phyloP scores from a whole-genome alignment of 352 stramenopile genomes.

The Phytophthora cryptogea region DNA sequence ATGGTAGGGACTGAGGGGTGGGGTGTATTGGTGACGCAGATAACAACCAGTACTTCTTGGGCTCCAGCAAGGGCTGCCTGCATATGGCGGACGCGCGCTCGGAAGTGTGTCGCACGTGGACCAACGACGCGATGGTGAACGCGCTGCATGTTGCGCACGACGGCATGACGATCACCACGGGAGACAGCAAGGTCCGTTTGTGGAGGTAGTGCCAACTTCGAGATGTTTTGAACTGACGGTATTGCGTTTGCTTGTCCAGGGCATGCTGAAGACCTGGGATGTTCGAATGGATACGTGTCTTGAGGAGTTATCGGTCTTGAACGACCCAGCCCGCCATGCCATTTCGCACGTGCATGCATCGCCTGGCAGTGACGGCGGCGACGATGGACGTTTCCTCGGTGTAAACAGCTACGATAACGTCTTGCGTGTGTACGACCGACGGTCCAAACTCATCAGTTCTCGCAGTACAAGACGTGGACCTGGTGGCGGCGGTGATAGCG shows the following conservation, averaged over 20 bases:
- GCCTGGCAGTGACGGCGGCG: slow-evolving; percentile 60
- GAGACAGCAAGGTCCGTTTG: slow-evolving; percentile 75
- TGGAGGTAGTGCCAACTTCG: not conserved
- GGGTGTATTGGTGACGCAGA: slow-evolving; percentile 41
- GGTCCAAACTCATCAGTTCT: slow-evolving; percentile 82
- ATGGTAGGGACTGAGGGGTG: slow-evolving; percentile 2
- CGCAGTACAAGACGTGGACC: slow-evolving; percentile 31
- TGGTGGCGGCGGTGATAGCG: slow-evolving; percentile 37
- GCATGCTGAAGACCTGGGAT: slow-evolving; percentile 89
- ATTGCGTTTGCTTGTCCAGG: slow-evolving; percentile 24
- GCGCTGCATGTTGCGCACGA: slow-evolving; percentile 78
- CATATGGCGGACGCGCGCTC: slow-evolving; percentile 76
- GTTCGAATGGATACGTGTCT: slow-evolving; percentile 81
- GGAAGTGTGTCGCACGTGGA: slow-evolving; percentile 63
- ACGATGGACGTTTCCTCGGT: slow-evolving; percentile 83
- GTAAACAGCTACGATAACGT: slow-evolving; percentile 92
- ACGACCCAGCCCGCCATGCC: slow-evolving; percentile 74
- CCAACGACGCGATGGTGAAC: slow-evolving; percentile 90
- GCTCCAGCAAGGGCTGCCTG: slow-evolving; percentile 80
- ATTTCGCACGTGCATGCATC: slow-evolving; percentile 88
- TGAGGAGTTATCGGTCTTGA: slow-evolving; percentile 78
- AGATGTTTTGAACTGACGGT: too few relatives aligned
- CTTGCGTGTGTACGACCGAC: slow-evolving; percentile 85
- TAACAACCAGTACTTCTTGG: slow-evolving; percentile 82
- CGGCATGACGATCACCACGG: slow-evolving; percentile 78